Conservation (phyloP, 2,329 filamentous ascomycete species). For the Diaporthe sp. region DNA sequence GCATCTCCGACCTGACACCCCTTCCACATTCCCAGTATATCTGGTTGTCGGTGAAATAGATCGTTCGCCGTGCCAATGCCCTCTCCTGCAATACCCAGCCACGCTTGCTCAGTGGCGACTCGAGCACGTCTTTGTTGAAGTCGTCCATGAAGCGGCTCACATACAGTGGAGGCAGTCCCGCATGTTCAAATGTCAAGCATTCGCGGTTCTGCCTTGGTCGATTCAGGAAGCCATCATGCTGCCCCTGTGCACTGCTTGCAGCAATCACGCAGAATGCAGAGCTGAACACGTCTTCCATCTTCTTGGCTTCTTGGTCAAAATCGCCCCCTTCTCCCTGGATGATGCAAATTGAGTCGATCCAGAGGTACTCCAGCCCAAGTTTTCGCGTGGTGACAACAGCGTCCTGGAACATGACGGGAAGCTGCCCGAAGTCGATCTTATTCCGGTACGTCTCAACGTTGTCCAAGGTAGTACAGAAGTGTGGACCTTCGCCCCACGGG, state of each 20-base stretch:
- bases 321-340: conserved; percentile 44
- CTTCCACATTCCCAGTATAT: conserved; percentile 57
- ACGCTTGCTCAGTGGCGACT: conserved; percentile 50
- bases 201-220: conserved; percentile 8
- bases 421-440: background rate
- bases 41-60: conserved; percentile 54
- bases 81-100: conserved; percentile 59
- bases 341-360: conserved; percentile 49
- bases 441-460: conserved; percentile 25
- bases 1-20: conserved; percentile 53
- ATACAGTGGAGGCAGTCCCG: conserved; percentile 42
- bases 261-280: conserved; percentile 48
- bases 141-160: conserved; percentile 50
- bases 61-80: conserved; percentile 53
- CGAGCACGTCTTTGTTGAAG: conserved; percentile 51
- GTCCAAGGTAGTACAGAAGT: conserved; percentile 38
- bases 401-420: conserved; percentile 42
- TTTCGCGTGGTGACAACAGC: conserved; percentile 40
- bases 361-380: conserved; percentile 42
- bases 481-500: conserved; percentile 44
- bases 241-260: conserved; percentile 41
- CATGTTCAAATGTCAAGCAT: conserved; percentile 24
- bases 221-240: conserved; percentile 46
- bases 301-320: conserved; percentile 44
- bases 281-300: conserved; percentile 49